A percentile compares a stretch with the other conserved stretches of the same genome.
Conservation (phyloP, 192 early-diverging fungal species). For the Dispira simplex region DNA sequence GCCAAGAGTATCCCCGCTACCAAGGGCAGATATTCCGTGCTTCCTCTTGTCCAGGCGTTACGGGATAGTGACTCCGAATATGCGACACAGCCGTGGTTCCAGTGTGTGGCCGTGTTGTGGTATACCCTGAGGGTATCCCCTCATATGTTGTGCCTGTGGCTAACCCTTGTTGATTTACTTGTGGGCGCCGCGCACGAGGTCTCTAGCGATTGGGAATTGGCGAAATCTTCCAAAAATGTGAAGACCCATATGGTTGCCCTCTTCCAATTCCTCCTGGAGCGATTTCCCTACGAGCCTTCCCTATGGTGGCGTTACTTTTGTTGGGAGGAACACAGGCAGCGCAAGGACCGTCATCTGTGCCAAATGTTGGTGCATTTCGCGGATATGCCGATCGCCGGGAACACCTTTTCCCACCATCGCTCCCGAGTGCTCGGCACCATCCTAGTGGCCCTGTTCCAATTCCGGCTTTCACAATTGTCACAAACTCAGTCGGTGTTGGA, state of each 20-base stretch:
- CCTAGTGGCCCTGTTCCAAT: neutral
- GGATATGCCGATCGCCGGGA: neutral
- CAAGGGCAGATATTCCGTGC: too few relatives aligned
- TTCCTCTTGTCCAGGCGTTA: too few relatives aligned
- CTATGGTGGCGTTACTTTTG: slow-evolving; percentile 6
- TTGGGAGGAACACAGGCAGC: neutral
- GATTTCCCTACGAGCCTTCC: neutral
- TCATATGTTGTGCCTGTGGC: neutral
- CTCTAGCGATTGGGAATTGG: neutral
- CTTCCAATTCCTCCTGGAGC: neutral
- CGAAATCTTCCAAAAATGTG: neutral
- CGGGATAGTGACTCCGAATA: too few relatives aligned
- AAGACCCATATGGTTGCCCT: neutral
- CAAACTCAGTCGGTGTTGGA: neutral
- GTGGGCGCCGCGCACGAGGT: neutral
- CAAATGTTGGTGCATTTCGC: neutral
- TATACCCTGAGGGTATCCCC: neutral
- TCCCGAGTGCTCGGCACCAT: neutral
- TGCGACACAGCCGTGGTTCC: neutral
- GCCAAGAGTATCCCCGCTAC: too few relatives aligned
- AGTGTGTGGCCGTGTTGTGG: neutral
- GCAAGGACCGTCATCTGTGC: neutral
- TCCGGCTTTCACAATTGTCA: neutral
- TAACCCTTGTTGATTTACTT: neutral
- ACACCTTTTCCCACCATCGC: neutral